phyloP scores from a whole-genome alignment of 2,329 filamentous ascomycete genomes.

The Coleophoma cylindrospora region DNA sequence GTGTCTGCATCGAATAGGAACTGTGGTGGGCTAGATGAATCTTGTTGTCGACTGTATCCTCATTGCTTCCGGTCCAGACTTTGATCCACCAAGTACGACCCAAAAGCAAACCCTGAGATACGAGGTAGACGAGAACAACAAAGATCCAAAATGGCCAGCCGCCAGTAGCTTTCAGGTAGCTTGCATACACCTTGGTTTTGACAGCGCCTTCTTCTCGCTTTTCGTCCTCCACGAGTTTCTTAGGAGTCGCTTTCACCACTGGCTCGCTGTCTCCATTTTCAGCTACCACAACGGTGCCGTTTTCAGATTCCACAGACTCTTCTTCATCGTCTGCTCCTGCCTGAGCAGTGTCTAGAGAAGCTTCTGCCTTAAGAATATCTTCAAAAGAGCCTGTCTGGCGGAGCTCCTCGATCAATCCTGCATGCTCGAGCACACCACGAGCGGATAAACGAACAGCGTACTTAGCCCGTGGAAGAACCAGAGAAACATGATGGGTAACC shows the following conservation, averaged over 20 bases:
- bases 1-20: slow-evolving; percentile 4
- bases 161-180: slow-evolving; percentile 62
- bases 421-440: slow-evolving; percentile 53
- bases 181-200: slow-evolving; percentile 57
- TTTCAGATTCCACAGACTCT: slow-evolving; percentile 37
- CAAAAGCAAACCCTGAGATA: slow-evolving; percentile 16
- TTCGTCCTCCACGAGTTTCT: slow-evolving; percentile 73
- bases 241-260: slow-evolving; percentile 29
- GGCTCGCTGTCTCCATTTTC: slow-evolving; percentile 31
- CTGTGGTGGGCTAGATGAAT: slow-evolving; percentile 13
- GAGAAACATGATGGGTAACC: slow-evolving; percentile 71
- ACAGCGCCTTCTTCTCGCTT: slow-evolving; percentile 63
- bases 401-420: slow-evolving; percentile 59
- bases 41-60: slow-evolving; percentile 16
- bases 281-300: slow-evolving; percentile 27
- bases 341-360: slow-evolving; percentile 20
- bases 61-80: slow-evolving; percentile 49
- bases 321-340: slow-evolving; percentile 39
- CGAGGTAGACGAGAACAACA: slow-evolving; percentile 46
- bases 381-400: slow-evolving; percentile 48
- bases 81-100: slow-evolving; percentile 57
- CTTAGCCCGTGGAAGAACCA: slow-evolving; percentile 64
- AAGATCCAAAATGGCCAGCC: slow-evolving; percentile 55
- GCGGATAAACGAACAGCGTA: slow-evolving; percentile 68
- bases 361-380: slow-evolving; percentile 48